Conservation (phyloP, 176 grass and related monocot species). For the Phoenix dactylifera region DNA sequence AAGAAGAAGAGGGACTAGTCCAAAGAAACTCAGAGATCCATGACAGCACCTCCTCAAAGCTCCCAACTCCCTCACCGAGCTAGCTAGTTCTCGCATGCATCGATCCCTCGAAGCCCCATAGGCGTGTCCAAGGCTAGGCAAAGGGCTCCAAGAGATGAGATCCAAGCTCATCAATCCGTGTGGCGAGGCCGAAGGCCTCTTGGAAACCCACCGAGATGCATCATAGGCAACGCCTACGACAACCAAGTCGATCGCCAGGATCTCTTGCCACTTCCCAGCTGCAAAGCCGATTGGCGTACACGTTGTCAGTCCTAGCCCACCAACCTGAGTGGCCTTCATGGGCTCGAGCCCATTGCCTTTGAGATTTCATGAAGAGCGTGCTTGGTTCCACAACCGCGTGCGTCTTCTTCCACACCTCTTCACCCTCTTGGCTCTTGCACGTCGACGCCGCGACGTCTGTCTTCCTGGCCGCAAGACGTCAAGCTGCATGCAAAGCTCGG, state of each 20-base stretch:
- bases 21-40: slow-evolving; percentile 42
- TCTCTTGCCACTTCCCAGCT: slow-evolving; percentile 31
- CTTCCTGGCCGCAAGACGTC: no score
- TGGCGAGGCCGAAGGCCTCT: slow-evolving; percentile 48
- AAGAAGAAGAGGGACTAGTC: slow-evolving; percentile 17
- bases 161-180: slow-evolving; percentile 40
- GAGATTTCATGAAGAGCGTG: no score
- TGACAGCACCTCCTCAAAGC: slow-evolving; percentile 28
- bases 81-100: slow-evolving; percentile 62
- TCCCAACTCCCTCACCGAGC: slow-evolving; percentile 58
- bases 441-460: no score
- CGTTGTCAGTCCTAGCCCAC: slow-evolving; percentile 31
- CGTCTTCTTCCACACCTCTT: no score
- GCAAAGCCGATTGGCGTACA: slow-evolving; percentile 63
- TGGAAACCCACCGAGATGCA: slow-evolving; percentile 38
- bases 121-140: slow-evolving; percentile 40
- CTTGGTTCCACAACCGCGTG: slow-evolving; percentile 36
- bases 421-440: no score
- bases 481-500: no score
- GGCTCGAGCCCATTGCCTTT: slow-evolving; percentile 61
- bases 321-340: slow-evolving; percentile 40
- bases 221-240: slow-evolving; percentile 33
- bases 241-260: slow-evolving; percentile 46
- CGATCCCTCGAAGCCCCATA: slow-evolving; percentile 29
- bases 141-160: slow-evolving; percentile 56